Evolutionary conservation across 2,329 filamentous ascomycete species (phyloP), one percentile per base, ranked within the genome.

Genomic region (Didymellaceae sp.): DNA sequence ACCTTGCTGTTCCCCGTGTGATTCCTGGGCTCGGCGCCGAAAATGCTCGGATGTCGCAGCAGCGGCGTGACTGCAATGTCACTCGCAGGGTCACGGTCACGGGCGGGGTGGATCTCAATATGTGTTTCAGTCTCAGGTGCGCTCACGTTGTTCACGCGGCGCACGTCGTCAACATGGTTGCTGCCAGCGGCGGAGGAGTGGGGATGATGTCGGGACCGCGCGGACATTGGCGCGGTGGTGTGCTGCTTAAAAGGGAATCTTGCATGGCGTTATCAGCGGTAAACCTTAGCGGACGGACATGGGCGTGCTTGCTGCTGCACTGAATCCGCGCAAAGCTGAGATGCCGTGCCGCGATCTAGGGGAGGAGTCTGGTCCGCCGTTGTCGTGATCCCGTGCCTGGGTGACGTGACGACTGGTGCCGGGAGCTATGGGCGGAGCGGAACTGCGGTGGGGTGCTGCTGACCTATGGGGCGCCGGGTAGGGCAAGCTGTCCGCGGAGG

Each of bases 1-100:
- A n/a, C n/a, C n/a, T n/a, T n/a, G n/a, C n/a, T n/a, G n/a, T 46
- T 46, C 2, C 43, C 43, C 17, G 43, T 45, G 6, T 45, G 18
- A 11, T 45, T 38, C 2, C 14, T 28, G 20, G 43, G 34, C 18
- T 39, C 43, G 13, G 24, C 26, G 16, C 43, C 26, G 6, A 39
- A 21, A 10, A 46, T 14, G 8, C 44, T 46, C 16, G n/a, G 14
- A 6, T 16, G 21, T 14, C 41, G 30, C 11, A 25, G 13, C 10
- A 34, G 32, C 11, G 20, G n/a, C n/a, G n/a, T 18, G 14, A 2
- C 32, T 1, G 22, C 17, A 6, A 10, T 30, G 28, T 24, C 13
- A 26, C 26, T 10, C 30, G 21, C 14, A 34, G 13, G 37, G n/a
- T 37, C 21, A n/a, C 26, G 13, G 9, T 25, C 31, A n/a, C n/a